Percentiles rank a stretch among this genome's conserved stretches.
These are phyloP conservation scores for Salix viminalis DNA, from an alignment of 345 rosid species.

Conservation along the genomic window DNA sequence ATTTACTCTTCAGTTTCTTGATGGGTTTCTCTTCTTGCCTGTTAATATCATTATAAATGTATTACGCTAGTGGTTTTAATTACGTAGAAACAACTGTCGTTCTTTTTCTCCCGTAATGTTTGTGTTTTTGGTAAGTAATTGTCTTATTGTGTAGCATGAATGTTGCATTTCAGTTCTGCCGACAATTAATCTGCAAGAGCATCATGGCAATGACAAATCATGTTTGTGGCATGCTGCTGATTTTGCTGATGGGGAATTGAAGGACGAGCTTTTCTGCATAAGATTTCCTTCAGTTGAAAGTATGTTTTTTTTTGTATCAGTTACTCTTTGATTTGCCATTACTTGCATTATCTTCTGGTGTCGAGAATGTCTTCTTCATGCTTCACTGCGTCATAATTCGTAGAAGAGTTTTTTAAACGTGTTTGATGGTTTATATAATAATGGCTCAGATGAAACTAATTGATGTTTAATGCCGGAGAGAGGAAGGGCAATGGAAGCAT, in stretches of 20 bases:
- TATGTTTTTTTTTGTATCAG: slow-evolving; percentile 12
- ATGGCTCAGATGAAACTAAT: too few species aligned
- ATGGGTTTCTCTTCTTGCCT: neutral
- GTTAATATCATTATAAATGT: neutral
- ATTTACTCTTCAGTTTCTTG: neutral
- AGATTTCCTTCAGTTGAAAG: slow-evolving; percentile 68
- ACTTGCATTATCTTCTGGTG: neutral
- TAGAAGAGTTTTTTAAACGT: too few species aligned
- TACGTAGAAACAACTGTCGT: neutral
- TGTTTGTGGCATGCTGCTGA: slow-evolving; percentile 75
- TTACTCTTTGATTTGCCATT: neutral
- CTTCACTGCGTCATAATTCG: neutral
- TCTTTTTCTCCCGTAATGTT: neutral
- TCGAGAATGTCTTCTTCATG: neutral
- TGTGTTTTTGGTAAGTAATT: neutral
- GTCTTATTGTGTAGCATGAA: neutral
- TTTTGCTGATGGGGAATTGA: slow-evolving; percentile 72
- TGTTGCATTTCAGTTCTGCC: slow-evolving; percentile 37
- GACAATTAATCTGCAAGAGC: slow-evolving; percentile 56
- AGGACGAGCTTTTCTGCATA: slow-evolving; percentile 76
- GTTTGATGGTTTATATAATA: too few species aligned
- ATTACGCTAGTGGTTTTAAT: neutral
- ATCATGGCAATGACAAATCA: slow-evolving; percentile 68
- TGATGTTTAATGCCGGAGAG: too few species aligned
- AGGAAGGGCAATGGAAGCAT: neutral